Percentiles rank a stretch among this genome's conserved stretches.
phyloP scores from a whole-genome alignment of 2,329 filamentous ascomycete genomes.

The Metarhizium sp. region DNA sequence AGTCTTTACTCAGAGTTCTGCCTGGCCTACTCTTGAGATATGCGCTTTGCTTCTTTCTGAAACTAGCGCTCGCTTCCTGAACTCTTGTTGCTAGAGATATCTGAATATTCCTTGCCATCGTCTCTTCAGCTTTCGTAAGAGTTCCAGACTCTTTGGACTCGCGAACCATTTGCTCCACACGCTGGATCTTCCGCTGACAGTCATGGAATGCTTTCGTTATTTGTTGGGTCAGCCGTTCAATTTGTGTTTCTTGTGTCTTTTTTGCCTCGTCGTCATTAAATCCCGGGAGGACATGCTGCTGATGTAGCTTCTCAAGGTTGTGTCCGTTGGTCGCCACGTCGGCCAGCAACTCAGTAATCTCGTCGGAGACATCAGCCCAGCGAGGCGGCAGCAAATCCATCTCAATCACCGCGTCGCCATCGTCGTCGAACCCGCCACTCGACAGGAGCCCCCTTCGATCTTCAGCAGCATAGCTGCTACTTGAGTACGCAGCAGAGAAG shows the following conservation, averaged over 20 bases:
- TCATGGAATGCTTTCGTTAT: conserved; percentile 85
- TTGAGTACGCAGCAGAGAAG: conserved; percentile 51
- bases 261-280: conserved; percentile 95
- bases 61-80: conserved; percentile 83
- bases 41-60: conserved; percentile 93
- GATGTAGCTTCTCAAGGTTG: conserved; percentile 82
- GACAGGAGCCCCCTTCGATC: conserved; percentile 75
- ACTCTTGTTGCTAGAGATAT: conserved; percentile 81
- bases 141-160: conserved; percentile 66
- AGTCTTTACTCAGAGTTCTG: conserved; percentile 2
- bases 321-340: conserved; percentile 76
- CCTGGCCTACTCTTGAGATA: conserved; percentile 74
- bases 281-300: conserved; percentile 92
- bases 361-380: conserved; percentile 92
- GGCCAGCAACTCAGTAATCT: conserved; percentile 74
- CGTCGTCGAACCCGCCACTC: conserved; percentile 65
- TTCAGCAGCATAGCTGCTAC: conserved; percentile 34
- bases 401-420: conserved; percentile 92
- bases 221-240: conserved; percentile 80
- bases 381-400: conserved; percentile 94
- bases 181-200: conserved; percentile 82
- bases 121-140: conserved; percentile 77
- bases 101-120: conserved; percentile 93
- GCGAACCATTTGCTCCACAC: conserved; percentile 77
- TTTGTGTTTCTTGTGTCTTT: conserved; percentile 76